phyloP scores from a whole-genome alignment of 176 grass and related monocot genomes.

The Chloris gayana region DNA sequence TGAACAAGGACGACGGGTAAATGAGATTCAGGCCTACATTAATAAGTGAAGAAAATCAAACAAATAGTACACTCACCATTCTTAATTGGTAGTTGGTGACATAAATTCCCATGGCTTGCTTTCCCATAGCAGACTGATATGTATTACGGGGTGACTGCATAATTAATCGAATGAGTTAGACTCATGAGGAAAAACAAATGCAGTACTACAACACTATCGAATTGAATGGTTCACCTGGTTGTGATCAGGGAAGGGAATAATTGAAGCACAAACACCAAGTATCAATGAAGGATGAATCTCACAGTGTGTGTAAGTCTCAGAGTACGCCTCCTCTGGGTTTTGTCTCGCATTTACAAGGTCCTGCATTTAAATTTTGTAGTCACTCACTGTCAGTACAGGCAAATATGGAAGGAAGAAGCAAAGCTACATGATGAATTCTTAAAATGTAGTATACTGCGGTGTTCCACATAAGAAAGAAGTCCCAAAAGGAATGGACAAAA shows the following conservation, averaged over 20 bases:
- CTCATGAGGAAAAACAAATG: neutral
- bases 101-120: slow-evolving; percentile 99
- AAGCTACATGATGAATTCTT: slow-evolving; percentile 3
- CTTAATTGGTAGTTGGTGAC: slow-evolving; percentile 98
- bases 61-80: slow-evolving; percentile 68
- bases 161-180: slow-evolving; percentile 40
- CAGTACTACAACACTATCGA: neutral
- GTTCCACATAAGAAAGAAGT: neutral
- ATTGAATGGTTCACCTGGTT: slow-evolving; percentile 76
- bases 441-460: slow-evolving; percentile 1
- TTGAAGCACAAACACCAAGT: slow-evolving; percentile 96
- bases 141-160: slow-evolving; percentile 98
- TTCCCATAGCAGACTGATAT: slow-evolving; percentile 99
- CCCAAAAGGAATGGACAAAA: neutral
- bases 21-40: slow-evolving; percentile 30
- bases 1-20: slow-evolving; percentile 39
- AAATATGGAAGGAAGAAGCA: slow-evolving; percentile 11
- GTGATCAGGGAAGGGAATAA: slow-evolving; percentile 99
- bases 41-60: slow-evolving; percentile 34
- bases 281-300: slow-evolving; percentile 98
- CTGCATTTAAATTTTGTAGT: slow-evolving; percentile 50
- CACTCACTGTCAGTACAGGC: slow-evolving; percentile 16
- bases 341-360: slow-evolving; percentile 74
- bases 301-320: slow-evolving; percentile 89
- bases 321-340: slow-evolving; percentile 77